Evolutionary conservation across 164 flowering plant genomes (phyloP), one percentile per base, ranked within the genome.

Genomic region (Tinospora cordifolia): DNA sequence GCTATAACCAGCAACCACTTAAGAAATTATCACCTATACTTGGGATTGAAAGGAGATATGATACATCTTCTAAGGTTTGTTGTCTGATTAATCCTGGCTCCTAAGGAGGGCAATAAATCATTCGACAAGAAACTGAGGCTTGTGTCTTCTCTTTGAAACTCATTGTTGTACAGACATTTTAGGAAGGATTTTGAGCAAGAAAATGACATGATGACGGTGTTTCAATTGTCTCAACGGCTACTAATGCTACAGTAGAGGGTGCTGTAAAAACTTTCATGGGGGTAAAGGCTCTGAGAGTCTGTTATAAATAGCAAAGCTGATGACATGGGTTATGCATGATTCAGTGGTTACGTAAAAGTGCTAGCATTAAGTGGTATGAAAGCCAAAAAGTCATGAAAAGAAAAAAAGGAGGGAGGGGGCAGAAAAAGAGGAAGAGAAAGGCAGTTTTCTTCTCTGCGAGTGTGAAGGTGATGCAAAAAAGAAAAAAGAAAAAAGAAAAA

Each of bases 21-120:
- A 8, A 49, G 12, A 10, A 13, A 17, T 67, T 15, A 17, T 67
- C 7, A 51, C 99, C 99, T 90, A 69, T 90, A 92, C 19, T 80
- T 87, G 13, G 89, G 83, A 82, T 78, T 77, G 77, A 79, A 90
- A 24, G 99, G 99, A 13, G 97, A 90, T 49, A 95, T 72, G 26
- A 90, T 87, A 81, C 71, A 78, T 73, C 66, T 86, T 57, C 90
- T 76, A 10, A 92, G 93, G 72, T 73, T 83, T 3, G 84, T 84
- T 44, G 85, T 26, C 66, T 77, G 90, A 79, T 89, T 90, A 68
- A 87, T 88, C 75, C 88, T 79, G 67, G 94, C 92, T 71, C 99
- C 98, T 47, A 94, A 90, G 1, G 99, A 88, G 19, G 99, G 99
- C 57, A 95, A 80, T 66, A 89, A 88, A 74, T 88, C 86, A 72